Evolutionary conservation across 2,329 filamentous ascomycete species (phyloP).

Genomic region (Thielaviopsis populi): DNA sequence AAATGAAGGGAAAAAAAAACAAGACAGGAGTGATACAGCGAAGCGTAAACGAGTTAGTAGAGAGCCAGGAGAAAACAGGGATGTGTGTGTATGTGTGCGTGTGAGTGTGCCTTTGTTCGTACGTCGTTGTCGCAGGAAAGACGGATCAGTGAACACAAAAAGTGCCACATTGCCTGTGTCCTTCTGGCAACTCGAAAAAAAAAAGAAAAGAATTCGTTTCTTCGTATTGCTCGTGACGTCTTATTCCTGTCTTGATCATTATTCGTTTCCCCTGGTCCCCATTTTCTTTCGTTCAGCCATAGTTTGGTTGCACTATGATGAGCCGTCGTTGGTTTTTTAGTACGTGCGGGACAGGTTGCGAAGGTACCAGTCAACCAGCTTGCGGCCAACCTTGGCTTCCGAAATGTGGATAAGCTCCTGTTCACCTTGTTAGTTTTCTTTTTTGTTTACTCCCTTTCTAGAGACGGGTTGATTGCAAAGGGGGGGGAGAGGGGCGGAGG

Average conservation of each 20-base stretch:
- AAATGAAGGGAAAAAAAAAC: not conserved
- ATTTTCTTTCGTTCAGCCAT: slow-evolving; percentile 16
- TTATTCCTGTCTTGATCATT: slow-evolving; percentile 19
- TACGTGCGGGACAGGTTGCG: slow-evolving; percentile 93
- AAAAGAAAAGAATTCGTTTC: slow-evolving; percentile 6
- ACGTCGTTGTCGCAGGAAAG: not conserved
- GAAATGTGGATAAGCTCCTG: slow-evolving; percentile 96
- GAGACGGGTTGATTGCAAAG: no score
- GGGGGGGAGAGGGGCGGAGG: no score
- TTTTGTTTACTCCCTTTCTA: not conserved
- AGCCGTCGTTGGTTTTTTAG: slow-evolving; percentile 30
- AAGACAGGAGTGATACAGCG: not conserved
- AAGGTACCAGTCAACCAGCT: slow-evolving; percentile 97
- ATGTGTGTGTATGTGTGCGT: not conserved
- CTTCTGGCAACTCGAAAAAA: not conserved
- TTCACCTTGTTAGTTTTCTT: slow-evolving; percentile 6
- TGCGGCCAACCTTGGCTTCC: slow-evolving; percentile 93
- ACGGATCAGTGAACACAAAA: not conserved
- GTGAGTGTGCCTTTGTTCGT: not conserved
- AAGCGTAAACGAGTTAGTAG: not conserved
- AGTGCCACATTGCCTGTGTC: not conserved
- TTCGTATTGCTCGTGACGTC: not conserved
- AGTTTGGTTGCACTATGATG: not conserved
- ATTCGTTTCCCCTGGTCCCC: slow-evolving; percentile 17
- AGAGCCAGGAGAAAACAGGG: slow-evolving; percentile 4